Conservation (phyloP, 495 filamentous ascomycete species). For the Lineolata rhizophorae region DNA sequence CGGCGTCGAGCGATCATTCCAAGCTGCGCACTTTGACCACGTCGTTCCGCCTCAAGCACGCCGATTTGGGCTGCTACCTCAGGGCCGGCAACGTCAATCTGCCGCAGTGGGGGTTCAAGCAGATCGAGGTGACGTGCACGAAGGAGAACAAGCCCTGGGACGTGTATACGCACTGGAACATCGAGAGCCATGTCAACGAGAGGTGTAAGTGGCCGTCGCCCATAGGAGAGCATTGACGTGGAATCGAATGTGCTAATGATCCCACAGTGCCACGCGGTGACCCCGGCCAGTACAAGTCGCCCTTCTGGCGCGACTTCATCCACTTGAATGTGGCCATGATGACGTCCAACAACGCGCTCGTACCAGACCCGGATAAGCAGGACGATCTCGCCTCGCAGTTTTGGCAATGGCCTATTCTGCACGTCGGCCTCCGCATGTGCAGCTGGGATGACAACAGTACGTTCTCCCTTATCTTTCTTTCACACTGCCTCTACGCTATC, state of each 20-base stretch:
- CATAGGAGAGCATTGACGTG: background rate
- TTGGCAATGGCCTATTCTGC: slow-evolving; percentile 95
- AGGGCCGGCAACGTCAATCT: slow-evolving; percentile 91
- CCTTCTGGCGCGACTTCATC: slow-evolving; percentile 90
- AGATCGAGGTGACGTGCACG: slow-evolving; percentile 89
- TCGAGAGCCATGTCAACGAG: slow-evolving; percentile 87
- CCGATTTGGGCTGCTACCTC: slow-evolving; percentile 72
- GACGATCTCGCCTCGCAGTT: slow-evolving; percentile 91
- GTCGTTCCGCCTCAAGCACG: slow-evolving; percentile 73
- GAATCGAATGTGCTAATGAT: slow-evolving; percentile 3
- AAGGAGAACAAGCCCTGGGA: slow-evolving; percentile 87
- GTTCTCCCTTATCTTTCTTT: slow-evolving; percentile 1
- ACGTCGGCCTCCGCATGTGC: slow-evolving; percentile 95
- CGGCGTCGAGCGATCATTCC: slow-evolving; percentile 61
- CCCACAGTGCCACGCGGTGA: slow-evolving; percentile 68
- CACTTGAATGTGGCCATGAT: slow-evolving; percentile 99
- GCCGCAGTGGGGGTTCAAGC: slow-evolving; percentile 98
- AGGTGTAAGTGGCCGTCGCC: slow-evolving; percentile 41
- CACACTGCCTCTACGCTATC: background rate
- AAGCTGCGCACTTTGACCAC: slow-evolving; percentile 85
- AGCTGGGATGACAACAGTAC: slow-evolving; percentile 76
- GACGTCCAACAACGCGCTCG: slow-evolving; percentile 97
- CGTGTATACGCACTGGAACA: slow-evolving; percentile 96
- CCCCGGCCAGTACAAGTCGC: slow-evolving; percentile 84
- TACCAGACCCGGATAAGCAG: slow-evolving; percentile 96